Evolutionary conservation across 2,329 filamentous ascomycete genomes (phyloP), one percentile per base, ranked within the genome.

Genomic region (Diaporthe eres): DNA sequence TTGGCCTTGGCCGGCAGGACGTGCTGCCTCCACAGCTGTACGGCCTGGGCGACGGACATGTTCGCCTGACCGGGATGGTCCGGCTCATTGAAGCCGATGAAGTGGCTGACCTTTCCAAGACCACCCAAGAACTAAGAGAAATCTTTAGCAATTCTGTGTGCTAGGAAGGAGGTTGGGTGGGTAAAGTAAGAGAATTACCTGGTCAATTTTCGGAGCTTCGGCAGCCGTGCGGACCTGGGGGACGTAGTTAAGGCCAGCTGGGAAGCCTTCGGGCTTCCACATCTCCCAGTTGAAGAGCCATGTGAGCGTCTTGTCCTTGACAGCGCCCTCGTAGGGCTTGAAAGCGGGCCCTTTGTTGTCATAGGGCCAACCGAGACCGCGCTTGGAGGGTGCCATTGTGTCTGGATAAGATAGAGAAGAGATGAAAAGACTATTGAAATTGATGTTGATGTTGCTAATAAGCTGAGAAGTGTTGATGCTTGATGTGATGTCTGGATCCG

Each of bases 261-360:
- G 73, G 1, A 74, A 31, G 7, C 73, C 73, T 17, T 71, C 51
- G 55, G 65, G 73, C 65, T 71, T 74, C 73, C 73, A 74, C 73
- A 74, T 74, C 63, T 74, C 73, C 73, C 73, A 71, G 65, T 74
- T 74, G 63, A 74, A 74, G 17, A 74, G 63, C 73, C 73, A 74
- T 10, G 73, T 71, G 44, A 74, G 63, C 37, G 57, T 39, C 6
- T 71, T 10, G 39, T 61, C 58, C 39, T 71, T 57, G 42, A 74
- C 31, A 13, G 73, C 73, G 15, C n/a, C n/a, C 5, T 55, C 42
- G 25, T 71, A 74, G 19, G 73, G 63, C 44, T 61, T 60, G 42
- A 74, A 74, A 22, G 65, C 73, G 34, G 22, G 31, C 13, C 47
- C 65, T 9, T 71, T 39, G 44, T 74, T 74, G 19, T 74, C 73